Percentiles rank a stretch among this genome's conserved stretches.
These are phyloP conservation scores for Cercospora sojina DNA, from an alignment of 2,329 filamentous ascomycete species.

Conservation along the genomic window DNA sequence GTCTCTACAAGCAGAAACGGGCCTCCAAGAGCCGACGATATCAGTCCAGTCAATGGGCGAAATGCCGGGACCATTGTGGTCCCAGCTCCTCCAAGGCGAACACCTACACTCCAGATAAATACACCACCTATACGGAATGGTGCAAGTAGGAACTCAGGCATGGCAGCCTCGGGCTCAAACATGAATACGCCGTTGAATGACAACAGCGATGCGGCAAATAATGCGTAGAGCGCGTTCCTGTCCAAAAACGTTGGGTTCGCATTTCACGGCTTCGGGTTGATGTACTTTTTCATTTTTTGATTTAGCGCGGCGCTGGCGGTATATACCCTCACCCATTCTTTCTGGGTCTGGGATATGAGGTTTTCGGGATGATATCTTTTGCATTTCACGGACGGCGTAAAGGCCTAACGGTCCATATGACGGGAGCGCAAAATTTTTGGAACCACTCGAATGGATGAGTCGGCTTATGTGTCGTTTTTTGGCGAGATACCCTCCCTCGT, in stretches of 20 bases:
- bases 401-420: background rate
- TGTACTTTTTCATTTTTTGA: background rate
- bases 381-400: background rate
- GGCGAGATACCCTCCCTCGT: background rate
- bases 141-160: background rate
- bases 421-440: background rate
- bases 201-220: background rate
- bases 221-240: background rate
- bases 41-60: slow-evolving; percentile 29
- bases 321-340: background rate
- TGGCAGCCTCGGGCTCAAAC: background rate
- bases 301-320: slow-evolving; percentile 21
- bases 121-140: slow-evolving; percentile 12
- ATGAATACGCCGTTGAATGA: slow-evolving; percentile 5
- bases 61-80: slow-evolving; percentile 28
- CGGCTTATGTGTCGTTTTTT: background rate
- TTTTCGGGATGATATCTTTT: background rate
- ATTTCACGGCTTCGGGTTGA: background rate
- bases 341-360: background rate
- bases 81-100: slow-evolving; percentile 28
- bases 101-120: slow-evolving; percentile 12
- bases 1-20: slow-evolving; percentile 8
- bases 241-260: background rate
- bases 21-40: slow-evolving; percentile 35
- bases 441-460: background rate